These are phyloP conservation scores for Fusarium sp. DNA, from an alignment of 2,329 filamentous ascomycete species.

Conservation along the genomic window DNA sequence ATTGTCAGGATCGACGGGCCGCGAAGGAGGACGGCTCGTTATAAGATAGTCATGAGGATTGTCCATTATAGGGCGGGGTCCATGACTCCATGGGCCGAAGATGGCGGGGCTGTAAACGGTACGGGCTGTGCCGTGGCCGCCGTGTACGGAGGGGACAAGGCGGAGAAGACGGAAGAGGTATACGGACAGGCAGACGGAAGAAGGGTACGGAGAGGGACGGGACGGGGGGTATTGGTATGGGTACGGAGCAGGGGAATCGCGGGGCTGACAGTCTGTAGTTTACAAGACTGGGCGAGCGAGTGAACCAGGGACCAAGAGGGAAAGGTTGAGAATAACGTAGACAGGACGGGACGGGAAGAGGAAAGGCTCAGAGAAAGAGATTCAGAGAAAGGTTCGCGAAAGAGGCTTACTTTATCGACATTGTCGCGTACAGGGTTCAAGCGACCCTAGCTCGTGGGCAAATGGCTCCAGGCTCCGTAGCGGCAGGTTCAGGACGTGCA, in stretches of 20 bases:
- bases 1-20: slow-evolving; percentile 65
- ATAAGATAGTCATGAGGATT: slow-evolving; percentile 59
- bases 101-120: slow-evolving; percentile 46
- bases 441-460: slow-evolving; percentile 51
- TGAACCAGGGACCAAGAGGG: slow-evolving; percentile 31
- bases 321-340: slow-evolving; percentile 22
- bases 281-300: slow-evolving; percentile 23
- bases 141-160: slow-evolving; percentile 37
- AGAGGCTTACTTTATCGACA: slow-evolving; percentile 68
- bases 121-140: slow-evolving; percentile 43
- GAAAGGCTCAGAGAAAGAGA: slow-evolving; percentile 41
- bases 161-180: slow-evolving; percentile 33
- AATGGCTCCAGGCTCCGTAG: slow-evolving; percentile 50
- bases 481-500: slow-evolving; percentile 49
- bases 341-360: slow-evolving; percentile 38
- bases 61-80: slow-evolving; percentile 54
- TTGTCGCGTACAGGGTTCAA: slow-evolving; percentile 56
- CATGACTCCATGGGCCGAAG: slow-evolving; percentile 52
- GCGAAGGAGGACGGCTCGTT: slow-evolving; percentile 51
- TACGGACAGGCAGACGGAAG: slow-evolving; percentile 33
- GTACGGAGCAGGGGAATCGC: slow-evolving; percentile 19
- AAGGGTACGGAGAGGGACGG: slow-evolving; percentile 29
- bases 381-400: slow-evolving; percentile 46
- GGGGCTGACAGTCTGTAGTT: slow-evolving; percentile 20
- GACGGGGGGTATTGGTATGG: slow-evolving; percentile 21